Evolutionary conservation across 768 basidiomycete genomes (phyloP).

Genomic region (Hysterangium stoloniferum): DNA sequence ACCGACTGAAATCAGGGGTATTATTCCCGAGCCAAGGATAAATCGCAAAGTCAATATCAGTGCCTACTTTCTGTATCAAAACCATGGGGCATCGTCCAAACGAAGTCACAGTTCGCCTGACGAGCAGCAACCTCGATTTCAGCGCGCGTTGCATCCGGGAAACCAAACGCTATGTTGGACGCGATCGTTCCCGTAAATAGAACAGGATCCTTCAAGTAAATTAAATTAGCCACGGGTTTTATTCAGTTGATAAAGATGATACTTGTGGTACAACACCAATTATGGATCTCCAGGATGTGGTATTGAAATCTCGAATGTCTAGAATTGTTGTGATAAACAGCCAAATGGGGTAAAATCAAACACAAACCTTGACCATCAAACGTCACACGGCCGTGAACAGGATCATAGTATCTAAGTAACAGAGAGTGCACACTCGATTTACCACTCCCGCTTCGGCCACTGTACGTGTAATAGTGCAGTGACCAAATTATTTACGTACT

Average conservation of each 20-base stretch:
- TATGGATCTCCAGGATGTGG: constrained; percentile 77
- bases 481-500: too few species aligned
- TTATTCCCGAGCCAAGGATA: constrained; percentile 1
- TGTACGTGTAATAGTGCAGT: too few species aligned
- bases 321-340: constrained; percentile 6
- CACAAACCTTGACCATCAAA: constrained; percentile 76
- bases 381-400: constrained; percentile 70
- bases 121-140: constrained; percentile 85
- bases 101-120: constrained; percentile 92
- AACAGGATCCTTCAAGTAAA: constrained; percentile 53
- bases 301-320: constrained; percentile 85
- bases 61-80: constrained; percentile 85
- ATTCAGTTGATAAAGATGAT: constrained; percentile 4
- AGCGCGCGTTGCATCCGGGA: constrained; percentile 62
- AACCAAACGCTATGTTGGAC: constrained; percentile 89
- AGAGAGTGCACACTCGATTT: constrained; percentile 90
- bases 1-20: constrained; percentile 39
- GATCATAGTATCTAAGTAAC: constrained; percentile 84
- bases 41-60: constrained; percentile 2
- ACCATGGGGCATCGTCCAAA: constrained; percentile 89
- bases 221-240: not conserved
- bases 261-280: constrained; percentile 93
- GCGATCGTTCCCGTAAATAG: constrained; percentile 91
- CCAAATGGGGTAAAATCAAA: not conserved
- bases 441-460: constrained; percentile 88